Evolutionary conservation across 1,284 basidiomycete genomes (phyloP).

Genomic region (Trametes polyzona): DNA sequence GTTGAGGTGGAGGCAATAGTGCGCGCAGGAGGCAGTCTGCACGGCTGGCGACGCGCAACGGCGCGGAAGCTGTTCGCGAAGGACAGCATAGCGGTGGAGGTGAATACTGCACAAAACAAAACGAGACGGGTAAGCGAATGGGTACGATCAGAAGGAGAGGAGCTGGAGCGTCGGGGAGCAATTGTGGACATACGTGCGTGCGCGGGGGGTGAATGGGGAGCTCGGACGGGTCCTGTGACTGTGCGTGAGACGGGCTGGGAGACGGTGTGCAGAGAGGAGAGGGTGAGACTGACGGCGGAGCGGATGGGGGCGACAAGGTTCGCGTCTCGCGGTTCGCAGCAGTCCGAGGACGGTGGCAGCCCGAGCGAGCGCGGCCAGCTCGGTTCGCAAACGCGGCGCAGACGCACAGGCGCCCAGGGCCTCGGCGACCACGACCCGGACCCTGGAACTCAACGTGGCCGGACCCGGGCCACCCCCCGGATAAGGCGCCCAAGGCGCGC

Average conservation of each 20-base stretch:
- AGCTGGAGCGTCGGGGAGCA: slow-evolving; percentile 13
- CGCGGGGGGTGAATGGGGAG: not conserved
- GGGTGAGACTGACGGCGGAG: slow-evolving; percentile 1
- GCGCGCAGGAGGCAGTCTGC: slow-evolving; percentile 11
- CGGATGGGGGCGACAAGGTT: slow-evolving; percentile 10
- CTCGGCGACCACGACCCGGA: slow-evolving; percentile 7
- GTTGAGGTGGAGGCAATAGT: slow-evolving; percentile 7
- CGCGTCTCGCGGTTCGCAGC: too few relatives aligned
- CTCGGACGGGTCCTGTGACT: slow-evolving; percentile 17
- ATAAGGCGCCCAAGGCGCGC: slow-evolving; percentile 10
- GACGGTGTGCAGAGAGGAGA: not conserved
- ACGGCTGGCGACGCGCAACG: slow-evolving; percentile 22
- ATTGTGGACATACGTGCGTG: slow-evolving; percentile 13
- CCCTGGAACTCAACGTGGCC: slow-evolving; percentile 14
- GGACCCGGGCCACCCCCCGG: slow-evolving; percentile 17
- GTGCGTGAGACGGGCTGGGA: slow-evolving; percentile 16
- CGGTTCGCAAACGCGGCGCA: not conserved
- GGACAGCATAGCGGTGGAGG: slow-evolving; percentile 24
- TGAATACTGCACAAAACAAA: slow-evolving; percentile 4
- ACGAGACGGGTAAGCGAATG: slow-evolving; percentile 7
- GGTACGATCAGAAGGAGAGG: not conserved
- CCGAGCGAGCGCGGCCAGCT: too few relatives aligned
- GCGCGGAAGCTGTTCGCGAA: slow-evolving; percentile 25
- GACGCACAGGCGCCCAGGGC: not conserved
- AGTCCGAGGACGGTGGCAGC: too few relatives aligned